These are phyloP conservation scores for Fusarium compactum DNA, from an alignment of 2,329 filamentous ascomycete species.

Conservation along the genomic window DNA sequence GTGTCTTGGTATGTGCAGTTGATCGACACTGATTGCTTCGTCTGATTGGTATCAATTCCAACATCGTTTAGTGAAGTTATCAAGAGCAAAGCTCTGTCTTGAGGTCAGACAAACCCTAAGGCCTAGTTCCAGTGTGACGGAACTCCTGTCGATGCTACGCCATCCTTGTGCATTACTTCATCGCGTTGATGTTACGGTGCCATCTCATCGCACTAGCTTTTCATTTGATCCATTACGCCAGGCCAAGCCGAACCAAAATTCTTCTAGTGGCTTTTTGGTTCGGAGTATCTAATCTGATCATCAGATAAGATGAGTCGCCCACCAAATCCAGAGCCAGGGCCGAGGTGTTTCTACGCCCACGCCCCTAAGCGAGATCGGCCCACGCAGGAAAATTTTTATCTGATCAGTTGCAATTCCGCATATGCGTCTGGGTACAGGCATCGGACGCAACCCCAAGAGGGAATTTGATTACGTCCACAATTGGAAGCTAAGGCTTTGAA, in stretches of 20 bases:
- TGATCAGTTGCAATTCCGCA: conserved; percentile 36
- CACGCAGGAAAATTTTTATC: conserved; percentile 44
- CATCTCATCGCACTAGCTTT: conserved; percentile 4
- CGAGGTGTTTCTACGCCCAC: conserved; percentile 18
- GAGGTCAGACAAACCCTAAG: neutral
- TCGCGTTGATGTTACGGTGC: conserved; percentile 5
- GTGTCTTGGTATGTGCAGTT: neutral
- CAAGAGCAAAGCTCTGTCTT: neutral
- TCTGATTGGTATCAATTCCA: neutral
- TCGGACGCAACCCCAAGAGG: neutral
- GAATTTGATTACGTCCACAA: neutral
- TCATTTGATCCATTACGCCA: neutral
- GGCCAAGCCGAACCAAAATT: conserved; percentile 9
- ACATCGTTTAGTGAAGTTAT: neutral
- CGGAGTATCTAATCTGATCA: conserved; percentile 58
- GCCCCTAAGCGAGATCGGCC: conserved; percentile 43
- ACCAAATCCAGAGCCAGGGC: conserved; percentile 6
- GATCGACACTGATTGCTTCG: neutral
- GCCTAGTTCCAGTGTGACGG: conserved; percentile 17
- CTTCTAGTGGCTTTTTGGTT: conserved; percentile 28
- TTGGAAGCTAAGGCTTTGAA: neutral
- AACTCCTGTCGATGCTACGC: conserved; percentile 6
- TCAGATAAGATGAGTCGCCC: conserved; percentile 57
- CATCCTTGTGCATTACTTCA: conserved; percentile 14
- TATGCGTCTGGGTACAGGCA: conserved; percentile 7